A percentile compares a stretch with the other conserved stretches of the same genome.
Conservation (phyloP, 345 rosid genomes). For the Eucalyptus erythrocorys region DNA sequence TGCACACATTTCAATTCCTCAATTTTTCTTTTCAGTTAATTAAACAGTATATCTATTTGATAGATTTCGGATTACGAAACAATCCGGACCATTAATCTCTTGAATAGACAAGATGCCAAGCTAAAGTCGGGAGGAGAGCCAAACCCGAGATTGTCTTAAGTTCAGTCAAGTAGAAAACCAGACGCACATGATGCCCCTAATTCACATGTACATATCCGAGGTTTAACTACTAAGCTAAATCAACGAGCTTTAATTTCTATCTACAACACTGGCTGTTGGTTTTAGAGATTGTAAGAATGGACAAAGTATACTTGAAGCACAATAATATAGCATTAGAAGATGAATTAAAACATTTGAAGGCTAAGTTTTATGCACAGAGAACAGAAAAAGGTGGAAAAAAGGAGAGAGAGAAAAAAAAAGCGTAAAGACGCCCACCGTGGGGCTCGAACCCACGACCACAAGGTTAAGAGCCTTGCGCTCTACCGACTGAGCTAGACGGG, state of each 20-base stretch:
- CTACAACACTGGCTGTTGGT: not conserved
- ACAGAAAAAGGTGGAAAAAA: not conserved
- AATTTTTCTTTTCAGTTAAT: not conserved
- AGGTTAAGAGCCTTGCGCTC: conserved; percentile 18
- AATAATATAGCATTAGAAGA: not conserved
- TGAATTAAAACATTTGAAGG: not conserved
- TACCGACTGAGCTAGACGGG: conserved; percentile 16
- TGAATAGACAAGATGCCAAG: not conserved
- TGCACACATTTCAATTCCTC: not conserved
- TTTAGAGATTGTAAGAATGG: not conserved
- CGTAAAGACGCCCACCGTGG: not conserved
- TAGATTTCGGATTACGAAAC: not conserved
- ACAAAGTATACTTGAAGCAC: not conserved
- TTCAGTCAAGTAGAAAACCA: not conserved
- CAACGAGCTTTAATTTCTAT: too few relatives aligned
- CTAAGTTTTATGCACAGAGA: not conserved
- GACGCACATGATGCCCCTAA: not conserved
- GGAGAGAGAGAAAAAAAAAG: accelerated
- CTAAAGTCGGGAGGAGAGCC: not conserved
- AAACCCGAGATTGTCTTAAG: not conserved
- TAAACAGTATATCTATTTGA: not conserved
- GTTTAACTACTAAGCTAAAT: not conserved
- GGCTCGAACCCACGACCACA: conserved; percentile 23
- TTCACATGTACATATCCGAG: not conserved
- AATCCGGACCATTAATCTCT: not conserved